These are phyloP conservation scores for Vanrija sp. DNA, from an alignment of 1,284 basidiomycete species.

Conservation along the genomic window DNA sequence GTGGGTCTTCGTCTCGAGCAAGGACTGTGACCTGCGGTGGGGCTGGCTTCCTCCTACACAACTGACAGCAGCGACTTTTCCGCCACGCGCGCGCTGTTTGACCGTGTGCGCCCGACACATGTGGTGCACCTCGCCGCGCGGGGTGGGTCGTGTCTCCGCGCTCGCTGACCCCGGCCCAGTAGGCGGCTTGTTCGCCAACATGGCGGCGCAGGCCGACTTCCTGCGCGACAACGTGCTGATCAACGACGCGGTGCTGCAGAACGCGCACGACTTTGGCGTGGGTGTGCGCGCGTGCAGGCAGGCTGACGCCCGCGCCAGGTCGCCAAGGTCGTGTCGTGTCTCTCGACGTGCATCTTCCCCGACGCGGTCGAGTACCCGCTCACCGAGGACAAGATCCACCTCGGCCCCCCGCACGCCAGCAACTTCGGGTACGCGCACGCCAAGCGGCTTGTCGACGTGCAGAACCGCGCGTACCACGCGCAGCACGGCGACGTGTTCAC, in stretches of 20 bases:
- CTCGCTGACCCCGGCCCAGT: conserved; percentile 56
- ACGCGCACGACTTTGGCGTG: conserved; percentile 59
- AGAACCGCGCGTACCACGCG: conserved; percentile 88
- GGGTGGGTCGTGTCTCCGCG: conserved; percentile 54
- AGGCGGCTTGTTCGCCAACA: conserved; percentile 85
- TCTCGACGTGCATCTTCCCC: conserved; percentile 52
- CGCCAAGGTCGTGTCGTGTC: conserved; percentile 51
- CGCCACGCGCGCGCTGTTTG: conserved; percentile 61
- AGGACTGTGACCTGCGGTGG: conserved; percentile 36
- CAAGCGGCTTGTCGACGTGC: conserved; percentile 87
- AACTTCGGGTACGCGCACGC: conserved; percentile 92
- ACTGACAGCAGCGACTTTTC: conserved; percentile 56
- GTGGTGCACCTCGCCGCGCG: conserved; percentile 85
- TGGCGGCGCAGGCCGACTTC: conserved; percentile 85
- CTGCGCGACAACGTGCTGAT: conserved; percentile 84
- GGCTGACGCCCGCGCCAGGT: conserved; percentile 33
- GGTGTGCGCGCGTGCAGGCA: neutral
- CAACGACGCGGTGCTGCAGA: conserved; percentile 82
- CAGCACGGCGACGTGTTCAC: conserved; percentile 87
- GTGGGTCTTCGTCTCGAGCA: conserved; percentile 80
- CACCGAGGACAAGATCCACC: conserved; percentile 83
- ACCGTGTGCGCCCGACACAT: conserved; percentile 83
- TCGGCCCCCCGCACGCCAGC: conserved; percentile 69
- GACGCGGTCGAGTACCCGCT: conserved; percentile 66
- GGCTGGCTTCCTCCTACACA: conserved; percentile 4